These are phyloP conservation scores for Capronia americana DNA, from an alignment of 2,329 filamentous ascomycete species.

Conservation along the genomic window DNA sequence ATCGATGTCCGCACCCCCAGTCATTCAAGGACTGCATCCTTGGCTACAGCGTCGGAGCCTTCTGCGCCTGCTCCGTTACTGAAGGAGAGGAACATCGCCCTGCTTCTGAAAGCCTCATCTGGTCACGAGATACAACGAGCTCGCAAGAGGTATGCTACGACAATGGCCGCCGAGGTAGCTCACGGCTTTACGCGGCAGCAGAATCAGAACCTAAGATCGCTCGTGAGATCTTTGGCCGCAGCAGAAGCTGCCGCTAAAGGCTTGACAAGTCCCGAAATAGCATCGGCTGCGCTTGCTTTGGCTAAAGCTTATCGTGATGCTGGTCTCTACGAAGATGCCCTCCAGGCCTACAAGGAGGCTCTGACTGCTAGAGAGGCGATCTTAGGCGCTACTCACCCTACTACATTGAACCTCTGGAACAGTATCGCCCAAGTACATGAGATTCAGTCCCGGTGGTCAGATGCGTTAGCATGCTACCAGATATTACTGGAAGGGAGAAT, in stretches of 20 bases:
- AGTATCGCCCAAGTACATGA: neutral
- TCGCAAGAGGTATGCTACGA: neutral
- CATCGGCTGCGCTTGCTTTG: neutral
- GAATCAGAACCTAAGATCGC: neutral
- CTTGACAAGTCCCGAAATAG: neutral
- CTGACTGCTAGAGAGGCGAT: neutral
- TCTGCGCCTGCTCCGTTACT: neutral
- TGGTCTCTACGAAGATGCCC: neutral
- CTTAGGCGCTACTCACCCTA: neutral
- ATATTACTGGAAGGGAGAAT: constrained; percentile 1
- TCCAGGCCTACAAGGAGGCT: neutral
- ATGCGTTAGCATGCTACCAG: constrained; percentile 1
- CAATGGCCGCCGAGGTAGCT: neutral
- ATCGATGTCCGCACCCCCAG: neutral
- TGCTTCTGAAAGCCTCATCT: neutral
- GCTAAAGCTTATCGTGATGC: neutral
- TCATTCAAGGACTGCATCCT: neutral
- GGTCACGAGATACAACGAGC: neutral
- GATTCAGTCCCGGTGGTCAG: neutral
- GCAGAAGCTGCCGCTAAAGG: neutral
- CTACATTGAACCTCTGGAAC: neutral
- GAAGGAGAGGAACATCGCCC: neutral
- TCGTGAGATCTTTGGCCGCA: neutral
- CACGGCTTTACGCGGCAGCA: neutral
- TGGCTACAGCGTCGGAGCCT: neutral